Percentiles rank a stretch among this genome's conserved stretches.
Evolutionary conservation across 352 stramenopile species (phyloP).

Genomic region (Elongisporangium senticosum): DNA sequence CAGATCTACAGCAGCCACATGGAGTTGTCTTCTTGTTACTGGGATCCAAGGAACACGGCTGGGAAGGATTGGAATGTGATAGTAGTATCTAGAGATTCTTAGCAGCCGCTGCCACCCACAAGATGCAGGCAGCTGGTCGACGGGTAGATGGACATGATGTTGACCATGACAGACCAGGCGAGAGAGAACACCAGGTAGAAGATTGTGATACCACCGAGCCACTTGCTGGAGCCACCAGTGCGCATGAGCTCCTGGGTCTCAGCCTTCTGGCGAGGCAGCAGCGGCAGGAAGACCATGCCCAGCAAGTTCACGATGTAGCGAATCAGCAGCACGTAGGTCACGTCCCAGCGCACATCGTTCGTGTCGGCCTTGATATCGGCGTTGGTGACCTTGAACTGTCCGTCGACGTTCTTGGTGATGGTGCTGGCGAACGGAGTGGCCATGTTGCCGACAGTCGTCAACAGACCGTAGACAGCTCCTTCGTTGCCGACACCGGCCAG

Average conservation of each 20-base stretch:
- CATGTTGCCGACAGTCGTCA: conserved; percentile 24
- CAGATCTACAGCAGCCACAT: no score
- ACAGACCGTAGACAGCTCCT: conserved; percentile 19
- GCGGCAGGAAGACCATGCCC: conserved; percentile 20
- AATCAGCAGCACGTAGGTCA: conserved; percentile 37
- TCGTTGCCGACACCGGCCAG: conserved; percentile 22
- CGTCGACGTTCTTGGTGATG: conserved; percentile 12
- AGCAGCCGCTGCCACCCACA: conserved; percentile 17
- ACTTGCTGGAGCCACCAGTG: conserved; percentile 22
- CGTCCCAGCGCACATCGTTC: conserved; percentile 16
- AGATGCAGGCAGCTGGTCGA: conserved; percentile 17
- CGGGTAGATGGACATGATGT: conserved; percentile 24
- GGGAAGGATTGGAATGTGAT: neutral
- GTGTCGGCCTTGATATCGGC: conserved; percentile 12
- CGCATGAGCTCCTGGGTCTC: conserved; percentile 33
- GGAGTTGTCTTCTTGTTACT: neutral
- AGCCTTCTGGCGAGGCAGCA: conserved; percentile 41
- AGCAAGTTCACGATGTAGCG: conserved; percentile 27
- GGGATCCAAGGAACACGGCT: neutral
- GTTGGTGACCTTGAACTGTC: conserved; percentile 13
- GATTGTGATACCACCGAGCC: conserved; percentile 24
- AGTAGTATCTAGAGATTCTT: neutral
- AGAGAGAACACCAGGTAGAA: conserved; percentile 18
- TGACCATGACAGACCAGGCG: conserved; percentile 21
- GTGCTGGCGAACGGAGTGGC: conserved; percentile 10